Evolutionary conservation across 1,284 basidiomycete species (phyloP), one percentile per base, ranked within the genome.

Genomic region (Puccinia horiana): DNA sequence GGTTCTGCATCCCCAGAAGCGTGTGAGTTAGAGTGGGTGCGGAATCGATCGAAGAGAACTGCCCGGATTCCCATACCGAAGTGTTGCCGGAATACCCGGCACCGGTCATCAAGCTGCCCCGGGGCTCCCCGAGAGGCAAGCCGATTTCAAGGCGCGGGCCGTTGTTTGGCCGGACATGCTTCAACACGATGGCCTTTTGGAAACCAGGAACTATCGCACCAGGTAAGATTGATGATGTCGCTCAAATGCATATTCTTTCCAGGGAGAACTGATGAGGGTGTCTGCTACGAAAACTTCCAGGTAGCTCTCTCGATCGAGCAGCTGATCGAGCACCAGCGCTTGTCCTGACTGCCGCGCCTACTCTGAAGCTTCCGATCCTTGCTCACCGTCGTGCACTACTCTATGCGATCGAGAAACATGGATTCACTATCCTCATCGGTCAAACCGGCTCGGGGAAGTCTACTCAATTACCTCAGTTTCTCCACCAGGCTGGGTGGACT

Each of bases 391-490:
- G 82, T 26, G 44, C 73, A 16, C 72, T 79, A 35, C 81, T 84
- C 26, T 80, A 81, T 47, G 52, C 78, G 16, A 76, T 84, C n/a
- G 61, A 81, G 58, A 56, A 76, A 14, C 65, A 84, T 69, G 76
- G 35, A 23, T 58, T 72, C 77, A 78, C 75, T 18, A 84, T 86
- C 61, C 63, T 90, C 6, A 93, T 98, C 32, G 96, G 95, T 16
- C 95, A 98, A 86, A 99, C 96, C 0, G 97, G 96, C 4, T 97
- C 94, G 82, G 96, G 97, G 82, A 99, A 99, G 88, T 97, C 95
- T 14, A 98, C 96, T 83, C 95, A 98, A 87, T 90, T 99, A 76
- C 96, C 97, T 0, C 96, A 98, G 86, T 98, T 94, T 87, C 90
- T 99, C 4, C 89, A 93, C 83, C 94, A 98, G 88, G 91, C 93